Evolutionary conservation across 176 grass and related monocot species (phyloP), one percentile per base, ranked within the genome.

Genomic region (Lolium multiflorum): DNA sequence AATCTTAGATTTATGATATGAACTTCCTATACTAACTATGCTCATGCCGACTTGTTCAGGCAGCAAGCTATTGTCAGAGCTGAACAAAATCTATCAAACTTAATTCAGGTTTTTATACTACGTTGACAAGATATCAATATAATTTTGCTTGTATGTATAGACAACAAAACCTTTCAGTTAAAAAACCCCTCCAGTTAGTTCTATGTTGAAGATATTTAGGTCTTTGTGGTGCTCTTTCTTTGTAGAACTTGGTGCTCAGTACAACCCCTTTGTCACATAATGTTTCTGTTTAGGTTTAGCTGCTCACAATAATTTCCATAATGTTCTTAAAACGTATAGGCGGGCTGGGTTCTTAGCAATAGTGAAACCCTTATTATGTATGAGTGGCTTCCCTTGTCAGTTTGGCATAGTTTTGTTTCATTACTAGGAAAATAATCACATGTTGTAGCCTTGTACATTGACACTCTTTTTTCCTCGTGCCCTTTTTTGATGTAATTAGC

Each of bases 21-120:
- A 62, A 38, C 25, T 87, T 15, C 12, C 24, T 80, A 62, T 73
- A 62, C 85, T 73, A 63, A 64, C 28, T 60, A 51, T 28, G 5
- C 44, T 87, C 39, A 5, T 41, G 39, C 39, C 39, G 39, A 41
- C 39, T 41, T 41, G 39, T 41, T 41, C 39, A 41, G 39, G 2
- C 3, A 41, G 39, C 39, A 41, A 41, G 39, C 39, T 41, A 41
- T 41, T 41, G 3, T 41, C 39, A 41, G 39, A 41, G 39, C 39
- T 41, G 39, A 41, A 41, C 39, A 41, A 41, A 5, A 41, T 41
- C 2, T 41, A 6, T 41, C 2, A 41, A 41, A 41, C 3, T 41
- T 41, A 41, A 41, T 41, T 41, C 39, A 41, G 39, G 39, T 41
- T 0, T 41, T 41, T 41, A 6, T 41, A 41, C 5, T 41, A 41